Evolutionary conservation across 208 protist genomes (phyloP).

Genomic region (Tetramitus jugosus): DNA sequence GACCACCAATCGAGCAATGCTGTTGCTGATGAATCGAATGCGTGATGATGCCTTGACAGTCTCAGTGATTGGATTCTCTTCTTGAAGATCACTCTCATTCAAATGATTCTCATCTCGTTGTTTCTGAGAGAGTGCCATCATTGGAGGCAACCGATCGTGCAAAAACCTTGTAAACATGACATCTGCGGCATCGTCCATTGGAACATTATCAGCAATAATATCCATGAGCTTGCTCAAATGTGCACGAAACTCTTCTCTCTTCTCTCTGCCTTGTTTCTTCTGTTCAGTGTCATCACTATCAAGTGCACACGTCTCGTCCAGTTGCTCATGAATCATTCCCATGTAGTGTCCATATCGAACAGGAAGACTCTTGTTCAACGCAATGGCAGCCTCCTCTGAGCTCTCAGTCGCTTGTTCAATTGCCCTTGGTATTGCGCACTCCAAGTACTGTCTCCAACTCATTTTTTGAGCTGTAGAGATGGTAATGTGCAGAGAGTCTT

Average conservation of each 20-base stretch:
- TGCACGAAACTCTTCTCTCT: no score
- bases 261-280: slow-evolving; percentile 11
- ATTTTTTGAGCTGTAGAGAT: slow-evolving; percentile 73
- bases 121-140: background rate
- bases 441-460: slow-evolving; percentile 44
- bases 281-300: slow-evolving; percentile 29
- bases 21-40: no score
- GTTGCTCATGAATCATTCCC: slow-evolving; percentile 29
- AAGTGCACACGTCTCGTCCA: no score
- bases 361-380: no score
- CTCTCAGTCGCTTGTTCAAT: slow-evolving; percentile 23
- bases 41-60: no score
- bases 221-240: background rate
- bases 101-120: background rate
- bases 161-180: slow-evolving; percentile 35
- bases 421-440: slow-evolving; percentile 36
- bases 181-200: slow-evolving; percentile 34
- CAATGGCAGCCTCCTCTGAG: no score
- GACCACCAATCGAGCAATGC: no score
- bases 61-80: no score
- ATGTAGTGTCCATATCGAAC: slow-evolving; percentile 17
- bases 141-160: slow-evolving; percentile 20
- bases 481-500: slow-evolving; percentile 75
- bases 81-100: background rate
- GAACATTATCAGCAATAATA: slow-evolving; percentile 6